Evolutionary conservation across 2,329 filamentous ascomycete species (phyloP).

Genomic region (Clonostachys byssicola): DNA sequence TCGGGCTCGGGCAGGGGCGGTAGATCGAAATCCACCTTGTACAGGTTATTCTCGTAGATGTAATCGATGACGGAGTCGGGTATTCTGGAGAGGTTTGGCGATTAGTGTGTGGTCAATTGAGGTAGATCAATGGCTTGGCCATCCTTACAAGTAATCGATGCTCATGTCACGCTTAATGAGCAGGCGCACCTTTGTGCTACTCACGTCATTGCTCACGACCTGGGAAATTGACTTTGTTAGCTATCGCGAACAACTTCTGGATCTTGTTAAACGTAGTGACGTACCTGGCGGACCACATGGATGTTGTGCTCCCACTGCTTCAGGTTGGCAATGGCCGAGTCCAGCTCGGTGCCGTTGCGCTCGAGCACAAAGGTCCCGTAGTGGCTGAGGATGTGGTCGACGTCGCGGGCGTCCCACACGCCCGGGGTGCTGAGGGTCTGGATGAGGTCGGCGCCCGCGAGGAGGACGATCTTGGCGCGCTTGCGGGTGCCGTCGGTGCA

Average conservation of each 20-base stretch:
- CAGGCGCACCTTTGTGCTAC: slow-evolving; percentile 76
- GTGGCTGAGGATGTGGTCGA: slow-evolving; percentile 81
- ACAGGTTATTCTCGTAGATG: slow-evolving; percentile 60
- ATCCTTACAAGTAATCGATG: slow-evolving; percentile 58
- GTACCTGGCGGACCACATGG: slow-evolving; percentile 66
- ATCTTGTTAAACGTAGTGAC: no score
- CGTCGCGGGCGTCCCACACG: slow-evolving; percentile 80
- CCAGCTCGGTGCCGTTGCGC: slow-evolving; percentile 81
- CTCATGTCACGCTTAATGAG: slow-evolving; percentile 78
- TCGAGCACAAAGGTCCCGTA: slow-evolving; percentile 87
- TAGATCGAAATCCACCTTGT: slow-evolving; percentile 3
- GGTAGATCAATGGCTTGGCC: background rate
- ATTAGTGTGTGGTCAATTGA: background rate
- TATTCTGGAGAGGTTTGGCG: slow-evolving; percentile 21
- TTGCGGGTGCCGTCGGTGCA: slow-evolving; percentile 62
- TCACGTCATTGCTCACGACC: slow-evolving; percentile 76
- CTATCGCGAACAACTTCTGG: slow-evolving; percentile 9
- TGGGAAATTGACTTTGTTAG: slow-evolving; percentile 52
- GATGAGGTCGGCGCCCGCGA: slow-evolving; percentile 75
- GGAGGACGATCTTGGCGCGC: slow-evolving; percentile 68
- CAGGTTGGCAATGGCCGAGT: slow-evolving; percentile 78
- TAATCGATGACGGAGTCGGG: slow-evolving; percentile 73
- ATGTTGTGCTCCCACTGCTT: slow-evolving; percentile 83
- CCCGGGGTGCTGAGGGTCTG: slow-evolving; percentile 69
- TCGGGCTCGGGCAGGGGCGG: background rate